These are phyloP conservation scores for Xylaria sp. DNA, from an alignment of 2,329 filamentous ascomycete genomes.

Conservation along the genomic window DNA sequence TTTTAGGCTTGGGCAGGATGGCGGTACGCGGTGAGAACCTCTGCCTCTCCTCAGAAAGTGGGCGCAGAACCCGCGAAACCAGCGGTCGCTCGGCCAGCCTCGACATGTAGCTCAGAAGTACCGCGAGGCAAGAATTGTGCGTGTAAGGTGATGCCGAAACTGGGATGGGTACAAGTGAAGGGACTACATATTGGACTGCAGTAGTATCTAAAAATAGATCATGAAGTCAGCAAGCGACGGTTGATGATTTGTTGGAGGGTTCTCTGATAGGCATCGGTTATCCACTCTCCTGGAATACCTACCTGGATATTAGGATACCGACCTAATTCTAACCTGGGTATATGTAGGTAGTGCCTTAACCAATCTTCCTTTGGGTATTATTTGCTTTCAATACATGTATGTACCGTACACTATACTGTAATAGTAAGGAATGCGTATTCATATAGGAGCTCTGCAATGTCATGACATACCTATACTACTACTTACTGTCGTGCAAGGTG, in stretches of 20 bases:
- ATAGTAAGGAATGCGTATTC: neutral
- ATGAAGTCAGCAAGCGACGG: slow-evolving; percentile 21
- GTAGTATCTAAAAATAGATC: slow-evolving; percentile 41
- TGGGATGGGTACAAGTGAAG: slow-evolving; percentile 24
- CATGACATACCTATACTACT: neutral
- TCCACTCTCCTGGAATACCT: neutral
- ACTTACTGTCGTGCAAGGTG: neutral
- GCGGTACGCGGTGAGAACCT: slow-evolving; percentile 44
- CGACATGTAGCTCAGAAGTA: slow-evolving; percentile 43
- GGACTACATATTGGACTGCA: slow-evolving; percentile 25
- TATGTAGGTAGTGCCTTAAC: neutral
- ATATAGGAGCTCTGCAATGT: neutral
- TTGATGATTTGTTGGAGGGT: slow-evolving; percentile 22
- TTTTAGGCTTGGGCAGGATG: slow-evolving; percentile 31
- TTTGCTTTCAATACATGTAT: no score
- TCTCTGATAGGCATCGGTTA: neutral
- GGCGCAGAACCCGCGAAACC: slow-evolving; percentile 19
- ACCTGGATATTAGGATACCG: neutral
- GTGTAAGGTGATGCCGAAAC: slow-evolving; percentile 30
- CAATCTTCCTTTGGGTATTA: neutral
- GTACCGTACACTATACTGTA: no score
- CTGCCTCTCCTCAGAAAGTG: slow-evolving; percentile 29
- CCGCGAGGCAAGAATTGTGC: slow-evolving; percentile 34
- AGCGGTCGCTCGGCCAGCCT: slow-evolving; percentile 29
- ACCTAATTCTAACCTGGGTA: neutral